Conservation (phyloP, 2,329 filamentous ascomycete genomes). For the Fusarium hostae region DNA sequence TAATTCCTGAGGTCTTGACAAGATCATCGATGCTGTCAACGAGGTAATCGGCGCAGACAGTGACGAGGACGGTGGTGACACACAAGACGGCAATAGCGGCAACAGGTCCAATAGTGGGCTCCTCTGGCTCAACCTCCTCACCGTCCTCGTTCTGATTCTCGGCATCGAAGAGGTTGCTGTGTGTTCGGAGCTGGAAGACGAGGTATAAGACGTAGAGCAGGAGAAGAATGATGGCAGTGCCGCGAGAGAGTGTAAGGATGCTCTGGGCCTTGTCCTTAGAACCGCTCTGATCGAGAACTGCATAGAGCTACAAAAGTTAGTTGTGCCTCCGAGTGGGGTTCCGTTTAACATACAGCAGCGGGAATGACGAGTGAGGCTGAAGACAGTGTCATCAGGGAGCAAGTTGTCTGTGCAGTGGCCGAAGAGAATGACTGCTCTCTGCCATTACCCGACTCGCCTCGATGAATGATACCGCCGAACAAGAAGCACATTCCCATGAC, state of each 20-base stretch:
- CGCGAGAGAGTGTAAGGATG: constrained; percentile 78
- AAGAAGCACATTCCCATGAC: constrained; percentile 86
- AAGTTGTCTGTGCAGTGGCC: constrained; percentile 81
- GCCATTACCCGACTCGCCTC: constrained; percentile 64
- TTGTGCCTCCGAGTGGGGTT: neutral
- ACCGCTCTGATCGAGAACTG: constrained; percentile 64
- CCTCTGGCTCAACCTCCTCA: constrained; percentile 56
- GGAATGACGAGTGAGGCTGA: constrained; percentile 84
- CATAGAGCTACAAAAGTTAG: constrained; percentile 66
- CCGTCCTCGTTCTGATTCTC: constrained; percentile 53
- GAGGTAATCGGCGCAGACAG: constrained; percentile 80
- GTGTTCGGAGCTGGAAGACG: constrained; percentile 80
- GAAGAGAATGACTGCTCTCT: constrained; percentile 78
- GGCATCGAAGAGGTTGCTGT: constrained; percentile 76
- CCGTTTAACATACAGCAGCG: constrained; percentile 64
- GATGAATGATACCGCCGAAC: constrained; percentile 75
- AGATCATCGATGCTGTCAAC: constrained; percentile 80
- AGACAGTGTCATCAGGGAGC: constrained; percentile 79
- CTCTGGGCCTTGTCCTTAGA: constrained; percentile 60
- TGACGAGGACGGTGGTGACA: constrained; percentile 74
- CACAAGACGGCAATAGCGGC: constrained; percentile 75
- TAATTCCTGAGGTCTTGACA: constrained; percentile 76
- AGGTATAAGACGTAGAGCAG: constrained; percentile 81
- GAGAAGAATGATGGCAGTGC: constrained; percentile 80
- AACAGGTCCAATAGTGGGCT: constrained; percentile 68